Evolutionary conservation across 2,329 filamentous ascomycete species (phyloP), one percentile per base, ranked within the genome.

Genomic region (Colletotrichum brevisporum): DNA sequence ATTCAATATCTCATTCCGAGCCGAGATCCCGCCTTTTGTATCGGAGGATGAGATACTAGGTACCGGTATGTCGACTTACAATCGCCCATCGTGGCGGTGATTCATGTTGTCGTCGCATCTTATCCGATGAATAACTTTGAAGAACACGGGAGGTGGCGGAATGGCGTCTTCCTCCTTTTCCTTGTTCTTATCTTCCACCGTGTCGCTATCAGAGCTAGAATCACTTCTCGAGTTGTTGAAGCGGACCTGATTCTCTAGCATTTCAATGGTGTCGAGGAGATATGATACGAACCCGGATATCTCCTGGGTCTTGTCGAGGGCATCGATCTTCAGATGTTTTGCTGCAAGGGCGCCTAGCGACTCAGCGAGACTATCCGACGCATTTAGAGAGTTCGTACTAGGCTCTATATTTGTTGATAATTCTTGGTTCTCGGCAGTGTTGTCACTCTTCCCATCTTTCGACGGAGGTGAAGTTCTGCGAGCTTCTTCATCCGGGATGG

Each of bases 201-300:
- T 31, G 6, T 31, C 27, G 6, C 27, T 24, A 24, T 3, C 21
- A 24, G 4, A 24, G 21, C 21, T 31, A 31, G 27, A 9, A 9
- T 31, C 27, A 31, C 27, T 31, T 6, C 6, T 31, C 27, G n/a
- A 3, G n/a, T 47, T 47, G 16, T 52, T 15, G 10, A 9, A 53
- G 4, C 21, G 18, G 21, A 31, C 10, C 15, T 62, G 59, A 9
- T 21, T 62, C 50, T 62, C 21, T 13, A 62, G 5, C 21, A 62
- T 16, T 6, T 54, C 13, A 6, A 62, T 54, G 3, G 59, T 62
- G 51, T 62, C 59, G 12, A 62, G 48, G 15, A 62, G 59, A 8
- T 62, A 54, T 13, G 48, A 53, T 15, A 54, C 18, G 36, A 53
- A 62, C 6, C 6, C 18, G 2, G 39, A 62, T 4, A 54, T 21